Evolutionary conservation across 176 grass and related monocot genomes (phyloP).

Genomic region (Alloteropsis semialata): DNA sequence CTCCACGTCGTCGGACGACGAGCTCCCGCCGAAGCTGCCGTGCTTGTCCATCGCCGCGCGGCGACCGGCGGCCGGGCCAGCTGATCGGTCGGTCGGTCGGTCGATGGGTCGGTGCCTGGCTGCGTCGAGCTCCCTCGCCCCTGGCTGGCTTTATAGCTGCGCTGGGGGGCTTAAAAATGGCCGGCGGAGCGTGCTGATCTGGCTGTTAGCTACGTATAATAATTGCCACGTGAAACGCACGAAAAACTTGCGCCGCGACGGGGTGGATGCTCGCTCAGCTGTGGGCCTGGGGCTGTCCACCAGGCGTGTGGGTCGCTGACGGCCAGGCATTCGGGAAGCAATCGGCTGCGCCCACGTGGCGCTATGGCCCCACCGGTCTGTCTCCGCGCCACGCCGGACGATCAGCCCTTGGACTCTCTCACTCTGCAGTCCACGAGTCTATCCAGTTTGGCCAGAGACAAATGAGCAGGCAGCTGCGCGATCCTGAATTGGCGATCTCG

Average conservation of each 20-base stretch:
- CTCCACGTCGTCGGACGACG: constrained; percentile 38
- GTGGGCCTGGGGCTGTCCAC: too few relatives aligned
- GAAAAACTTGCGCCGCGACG: neutral
- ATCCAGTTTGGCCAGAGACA: too few relatives aligned
- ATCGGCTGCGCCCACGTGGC: neutral
- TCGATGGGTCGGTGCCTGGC: neutral
- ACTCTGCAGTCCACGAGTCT: too few relatives aligned
- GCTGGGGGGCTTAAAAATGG: neutral
- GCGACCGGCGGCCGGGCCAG: neutral
- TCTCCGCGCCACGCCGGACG: neutral
- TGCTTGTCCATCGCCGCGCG: neutral
- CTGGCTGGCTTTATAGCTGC: neutral
- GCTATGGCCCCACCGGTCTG: neutral
- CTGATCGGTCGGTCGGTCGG: neutral
- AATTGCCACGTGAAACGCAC: neutral
- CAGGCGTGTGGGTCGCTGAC: too few relatives aligned
- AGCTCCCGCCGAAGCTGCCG: constrained; percentile 7
- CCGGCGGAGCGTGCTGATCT: neutral
- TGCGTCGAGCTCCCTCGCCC: neutral
- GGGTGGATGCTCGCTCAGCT: neutral
- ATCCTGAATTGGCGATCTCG: too few relatives aligned
- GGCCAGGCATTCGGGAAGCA: neutral
- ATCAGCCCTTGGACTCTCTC: too few relatives aligned
- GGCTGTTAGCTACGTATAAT: neutral
- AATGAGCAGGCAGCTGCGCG: too few relatives aligned